A percentile compares a stretch with the other conserved stretches of the same genome.
phyloP scores from a whole-genome alignment of 164 flowering plant genomes.

The Aristolochia contorta region DNA sequence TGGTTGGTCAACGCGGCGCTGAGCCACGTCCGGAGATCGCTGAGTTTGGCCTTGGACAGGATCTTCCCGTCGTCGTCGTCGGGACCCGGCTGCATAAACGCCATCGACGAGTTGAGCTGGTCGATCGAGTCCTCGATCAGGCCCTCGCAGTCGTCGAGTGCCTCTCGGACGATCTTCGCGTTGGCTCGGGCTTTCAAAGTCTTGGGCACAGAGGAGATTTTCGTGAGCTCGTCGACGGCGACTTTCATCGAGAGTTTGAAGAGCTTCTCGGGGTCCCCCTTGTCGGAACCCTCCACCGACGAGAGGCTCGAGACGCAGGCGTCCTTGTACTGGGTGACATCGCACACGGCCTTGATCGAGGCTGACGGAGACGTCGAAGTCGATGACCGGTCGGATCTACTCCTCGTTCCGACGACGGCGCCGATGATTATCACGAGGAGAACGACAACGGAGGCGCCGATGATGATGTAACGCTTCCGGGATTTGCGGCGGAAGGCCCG shows the following conservation, averaged over 20 bases:
- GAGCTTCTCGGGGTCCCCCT: conserved; percentile 28
- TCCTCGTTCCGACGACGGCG: conserved; percentile 36
- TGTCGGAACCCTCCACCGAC: conserved; percentile 8
- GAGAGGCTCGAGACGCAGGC: conserved; percentile 38
- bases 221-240: conserved; percentile 30
- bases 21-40: conserved; percentile 56
- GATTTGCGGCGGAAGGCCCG: conserved; percentile 31
- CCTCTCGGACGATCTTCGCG: conserved; percentile 16
- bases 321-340: conserved; percentile 40
- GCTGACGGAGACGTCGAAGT: conserved; percentile 8
- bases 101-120: conserved; percentile 31
- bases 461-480: conserved; percentile 36
- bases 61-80: background rate
- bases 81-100: background rate
- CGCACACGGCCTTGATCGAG: conserved; percentile 48
- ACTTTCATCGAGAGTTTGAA: conserved; percentile 35
- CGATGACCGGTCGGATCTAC: no score
- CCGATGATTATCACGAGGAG: conserved; percentile 38
- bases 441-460: conserved; percentile 35
- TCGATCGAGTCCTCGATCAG: conserved; percentile 40
- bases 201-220: conserved; percentile 18
- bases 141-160: conserved; percentile 33
- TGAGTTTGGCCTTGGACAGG: conserved; percentile 12
- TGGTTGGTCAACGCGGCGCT: conserved; percentile 57
- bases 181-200: background rate